These are phyloP conservation scores for Malus hybrid DNA, from an alignment of 331 rosid genomes.

Conservation along the genomic window DNA sequence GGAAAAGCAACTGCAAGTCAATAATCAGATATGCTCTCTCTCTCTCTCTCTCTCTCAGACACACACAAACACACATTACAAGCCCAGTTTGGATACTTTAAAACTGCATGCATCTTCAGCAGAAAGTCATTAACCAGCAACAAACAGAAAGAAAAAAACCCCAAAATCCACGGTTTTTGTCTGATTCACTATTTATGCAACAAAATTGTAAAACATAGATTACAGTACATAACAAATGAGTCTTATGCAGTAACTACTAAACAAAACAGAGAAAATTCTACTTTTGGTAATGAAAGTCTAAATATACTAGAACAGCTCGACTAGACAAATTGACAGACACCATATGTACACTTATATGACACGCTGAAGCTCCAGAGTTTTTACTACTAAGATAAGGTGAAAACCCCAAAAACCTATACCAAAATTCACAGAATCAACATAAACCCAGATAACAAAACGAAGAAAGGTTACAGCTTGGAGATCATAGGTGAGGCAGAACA, in stretches of 20 bases:
- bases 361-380: background rate
- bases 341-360: background rate
- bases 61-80: too few species aligned
- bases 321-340: constrained; percentile 23
- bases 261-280: background rate
- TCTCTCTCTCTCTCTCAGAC: background rate
- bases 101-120: background rate
- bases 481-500: constrained; percentile 92
- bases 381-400: background rate
- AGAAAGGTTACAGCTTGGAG: constrained; percentile 66
- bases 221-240: background rate
- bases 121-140: background rate
- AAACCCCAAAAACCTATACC: background rate
- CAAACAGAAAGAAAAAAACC: background rate
- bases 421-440: background rate
- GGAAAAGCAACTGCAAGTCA: background rate
- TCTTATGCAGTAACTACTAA: background rate
- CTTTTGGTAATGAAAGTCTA: background rate
- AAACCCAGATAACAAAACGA: background rate
- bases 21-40: background rate
- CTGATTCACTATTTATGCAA: background rate
- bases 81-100: too few species aligned
- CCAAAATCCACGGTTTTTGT: background rate
- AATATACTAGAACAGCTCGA: background rate
- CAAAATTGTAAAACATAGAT: background rate